Conservation (phyloP, 2,329 filamentous ascomycete species). For the Alternaria dauci region DNA sequence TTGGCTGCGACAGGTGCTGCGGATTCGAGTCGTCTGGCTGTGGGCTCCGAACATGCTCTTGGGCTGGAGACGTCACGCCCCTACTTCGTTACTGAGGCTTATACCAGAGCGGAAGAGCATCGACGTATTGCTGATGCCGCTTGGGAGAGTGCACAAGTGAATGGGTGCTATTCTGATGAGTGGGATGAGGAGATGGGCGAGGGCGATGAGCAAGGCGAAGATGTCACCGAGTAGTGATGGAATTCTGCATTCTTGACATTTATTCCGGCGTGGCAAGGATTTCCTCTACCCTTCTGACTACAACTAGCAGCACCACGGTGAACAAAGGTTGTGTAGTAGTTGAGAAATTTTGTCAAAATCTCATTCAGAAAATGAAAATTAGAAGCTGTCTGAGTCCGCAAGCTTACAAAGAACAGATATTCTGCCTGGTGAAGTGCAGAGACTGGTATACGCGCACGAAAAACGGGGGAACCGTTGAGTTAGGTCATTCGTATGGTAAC, state of each 20-base stretch:
- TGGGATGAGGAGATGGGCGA: background rate
- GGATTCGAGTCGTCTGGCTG: background rate
- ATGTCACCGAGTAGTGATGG: background rate
- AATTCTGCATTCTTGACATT: background rate
- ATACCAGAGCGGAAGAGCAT: background rate
- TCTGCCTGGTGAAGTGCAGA: background rate
- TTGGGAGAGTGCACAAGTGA: background rate
- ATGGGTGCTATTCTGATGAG: background rate
- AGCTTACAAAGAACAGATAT: background rate
- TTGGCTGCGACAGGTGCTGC: too few species aligned
- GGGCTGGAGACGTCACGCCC: background rate
- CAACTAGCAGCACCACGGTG: background rate
- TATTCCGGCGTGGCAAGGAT: background rate
- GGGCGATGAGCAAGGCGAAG: background rate
- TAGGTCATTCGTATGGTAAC: background rate
- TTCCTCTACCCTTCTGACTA: background rate
- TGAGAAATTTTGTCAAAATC: background rate
- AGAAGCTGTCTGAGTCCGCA: background rate
- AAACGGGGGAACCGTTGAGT: background rate
- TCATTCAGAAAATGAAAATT: background rate
- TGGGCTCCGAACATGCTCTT: constrained; percentile 2
- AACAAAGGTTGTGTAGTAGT: background rate
- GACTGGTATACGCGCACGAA: background rate
- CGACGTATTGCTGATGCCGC: background rate
- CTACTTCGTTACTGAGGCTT: constrained; percentile 3